Conservation (phyloP, 495 filamentous ascomycete species). For the Podospora pseudopauciseta region DNA sequence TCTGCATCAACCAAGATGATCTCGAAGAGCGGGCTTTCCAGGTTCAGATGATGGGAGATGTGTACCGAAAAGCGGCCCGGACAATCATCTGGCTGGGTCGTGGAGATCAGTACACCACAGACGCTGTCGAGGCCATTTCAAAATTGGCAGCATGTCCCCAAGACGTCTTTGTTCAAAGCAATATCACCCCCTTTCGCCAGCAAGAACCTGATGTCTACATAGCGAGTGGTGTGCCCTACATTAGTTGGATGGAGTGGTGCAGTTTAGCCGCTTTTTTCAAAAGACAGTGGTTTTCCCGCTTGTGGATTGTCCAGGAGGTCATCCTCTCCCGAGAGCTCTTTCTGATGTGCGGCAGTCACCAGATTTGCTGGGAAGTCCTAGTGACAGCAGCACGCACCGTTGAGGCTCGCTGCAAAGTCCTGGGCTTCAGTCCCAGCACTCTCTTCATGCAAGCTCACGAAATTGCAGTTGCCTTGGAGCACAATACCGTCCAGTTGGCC, state of each 20-base stretch:
- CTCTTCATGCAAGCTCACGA: constrained; percentile 14
- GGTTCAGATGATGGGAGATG: constrained; percentile 36
- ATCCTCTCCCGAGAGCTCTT: constrained; percentile 8
- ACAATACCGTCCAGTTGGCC: constrained; percentile 12
- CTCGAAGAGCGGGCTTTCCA: constrained; percentile 29
- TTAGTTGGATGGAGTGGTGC: constrained; percentile 16
- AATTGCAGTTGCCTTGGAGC: constrained; percentile 16
- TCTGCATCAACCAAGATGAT: constrained; percentile 42
- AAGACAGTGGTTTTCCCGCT: constrained; percentile 17
- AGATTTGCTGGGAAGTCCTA: constrained; percentile 8
- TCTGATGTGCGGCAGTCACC: constrained; percentile 12
- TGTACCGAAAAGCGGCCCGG: constrained; percentile 30
- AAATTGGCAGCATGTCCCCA: constrained; percentile 4
- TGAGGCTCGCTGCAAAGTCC: constrained; percentile 13
- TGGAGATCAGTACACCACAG: constrained; percentile 7
- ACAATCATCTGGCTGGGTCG: constrained; percentile 38
- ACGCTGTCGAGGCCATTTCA: constrained; percentile 5
- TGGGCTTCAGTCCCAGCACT: constrained; percentile 17
- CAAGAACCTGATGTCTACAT: background rate
- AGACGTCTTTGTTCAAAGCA: background rate
- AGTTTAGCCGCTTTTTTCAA: constrained; percentile 15
- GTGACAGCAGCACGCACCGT: constrained; percentile 12
- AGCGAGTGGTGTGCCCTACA: background rate
- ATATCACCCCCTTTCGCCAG: background rate
- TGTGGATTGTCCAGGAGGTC: constrained; percentile 20